Evolutionary conservation across 352 stramenopile genomes (phyloP).

Genomic region (Globisporangium parvum): DNA sequence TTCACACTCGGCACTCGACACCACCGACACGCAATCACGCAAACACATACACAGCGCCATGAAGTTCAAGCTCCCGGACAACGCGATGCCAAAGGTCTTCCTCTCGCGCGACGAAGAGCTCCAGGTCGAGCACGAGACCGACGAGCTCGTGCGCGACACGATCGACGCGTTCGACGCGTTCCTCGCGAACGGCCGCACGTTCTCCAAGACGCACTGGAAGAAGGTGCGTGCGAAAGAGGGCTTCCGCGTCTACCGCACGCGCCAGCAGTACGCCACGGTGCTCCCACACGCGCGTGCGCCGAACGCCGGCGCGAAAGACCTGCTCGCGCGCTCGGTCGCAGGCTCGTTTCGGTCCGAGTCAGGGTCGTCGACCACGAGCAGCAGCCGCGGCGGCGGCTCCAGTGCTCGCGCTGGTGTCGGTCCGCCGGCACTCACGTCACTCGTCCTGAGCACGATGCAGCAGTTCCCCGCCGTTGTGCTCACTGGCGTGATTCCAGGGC

Average conservation of each 20-base stretch:
- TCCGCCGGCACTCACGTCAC: too few species aligned
- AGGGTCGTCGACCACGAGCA: not conserved
- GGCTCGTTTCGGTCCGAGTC: too few species aligned
- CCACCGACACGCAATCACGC: too few species aligned
- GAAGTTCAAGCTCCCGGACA: constrained; percentile 2
- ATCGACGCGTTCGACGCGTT: constrained; percentile 6
- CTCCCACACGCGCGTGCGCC: not conserved
- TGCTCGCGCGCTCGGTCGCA: too few species aligned
- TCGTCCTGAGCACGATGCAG: not conserved
- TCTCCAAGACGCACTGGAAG: constrained; percentile 15
- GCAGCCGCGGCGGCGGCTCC: not conserved
- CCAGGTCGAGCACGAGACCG: constrained; percentile 1
- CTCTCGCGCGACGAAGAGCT: constrained; percentile 7
- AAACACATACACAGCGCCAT: too few species aligned
- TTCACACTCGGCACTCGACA: too few species aligned
- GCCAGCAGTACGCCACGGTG: not conserved
- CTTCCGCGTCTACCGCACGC: constrained; percentile 4
- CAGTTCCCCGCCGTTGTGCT: constrained; percentile 25
- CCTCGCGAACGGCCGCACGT: not conserved
- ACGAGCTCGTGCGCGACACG: constrained; percentile 5
- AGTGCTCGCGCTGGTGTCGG: not conserved
- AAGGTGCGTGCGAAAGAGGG: constrained; percentile 1
- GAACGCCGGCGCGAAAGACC: too few species aligned
- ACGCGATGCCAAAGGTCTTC: constrained; percentile 2
- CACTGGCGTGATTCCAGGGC: constrained; percentile 29